These are phyloP conservation scores for Paramarasmius palmivorus DNA, from an alignment of 1,284 basidiomycete genomes.

Conservation along the genomic window DNA sequence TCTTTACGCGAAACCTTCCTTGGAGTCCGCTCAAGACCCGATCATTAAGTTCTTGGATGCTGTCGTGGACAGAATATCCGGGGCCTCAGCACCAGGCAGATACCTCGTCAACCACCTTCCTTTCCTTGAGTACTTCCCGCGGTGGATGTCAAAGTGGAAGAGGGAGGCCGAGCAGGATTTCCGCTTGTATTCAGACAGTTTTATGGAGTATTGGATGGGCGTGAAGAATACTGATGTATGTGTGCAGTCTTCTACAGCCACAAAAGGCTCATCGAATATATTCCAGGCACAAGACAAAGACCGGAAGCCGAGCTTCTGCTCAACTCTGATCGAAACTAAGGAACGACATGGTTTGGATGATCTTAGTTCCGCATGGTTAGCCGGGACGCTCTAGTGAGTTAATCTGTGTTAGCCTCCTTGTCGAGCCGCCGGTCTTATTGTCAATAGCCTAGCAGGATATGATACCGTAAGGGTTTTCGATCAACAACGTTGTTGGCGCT, in stretches of 20 bases:
- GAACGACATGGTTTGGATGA: conserved; percentile 5
- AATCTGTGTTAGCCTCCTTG: not conserved
- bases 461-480: conserved; percentile 2
- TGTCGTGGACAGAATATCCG: conserved; percentile 1
- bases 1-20: not conserved
- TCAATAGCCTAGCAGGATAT: conserved; percentile 5
- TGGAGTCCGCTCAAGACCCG: not conserved
- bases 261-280: not conserved
- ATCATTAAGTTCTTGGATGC: conserved; percentile 1
- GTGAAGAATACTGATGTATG: conserved; percentile 2
- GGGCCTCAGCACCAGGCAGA: not conserved
- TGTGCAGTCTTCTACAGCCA: not conserved
- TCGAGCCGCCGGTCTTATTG: not conserved
- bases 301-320: conserved; percentile 1
- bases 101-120: conserved; percentile 5
- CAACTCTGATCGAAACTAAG: conserved; percentile 1
- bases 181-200: not conserved
- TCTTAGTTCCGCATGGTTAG: not conserved
- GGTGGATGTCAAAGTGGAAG: conserved; percentile 4
- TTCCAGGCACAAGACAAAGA: not conserved
- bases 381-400: conserved; percentile 2
- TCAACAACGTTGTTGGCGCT: not conserved
- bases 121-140: conserved; percentile 3
- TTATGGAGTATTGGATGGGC: not conserved
- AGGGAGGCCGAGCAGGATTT: conserved; percentile 1